These are phyloP conservation scores for Mycena epipterygia DNA, from an alignment of 768 basidiomycete species.

Conservation along the genomic window DNA sequence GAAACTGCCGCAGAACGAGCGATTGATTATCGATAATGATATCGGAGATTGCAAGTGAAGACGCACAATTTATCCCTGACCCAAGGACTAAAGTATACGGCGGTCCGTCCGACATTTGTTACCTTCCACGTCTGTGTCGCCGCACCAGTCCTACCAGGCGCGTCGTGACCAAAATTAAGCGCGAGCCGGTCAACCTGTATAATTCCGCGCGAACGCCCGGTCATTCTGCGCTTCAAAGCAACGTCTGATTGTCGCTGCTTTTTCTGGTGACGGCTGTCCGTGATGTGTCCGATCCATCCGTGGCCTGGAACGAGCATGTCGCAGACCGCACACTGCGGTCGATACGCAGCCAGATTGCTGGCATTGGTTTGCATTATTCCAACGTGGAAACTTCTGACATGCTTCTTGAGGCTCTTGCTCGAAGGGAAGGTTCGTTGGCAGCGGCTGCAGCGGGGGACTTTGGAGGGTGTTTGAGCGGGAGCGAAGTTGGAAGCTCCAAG, in stretches of 20 bases:
- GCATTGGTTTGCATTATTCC: not conserved
- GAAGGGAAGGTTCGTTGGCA: not conserved
- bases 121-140: not conserved
- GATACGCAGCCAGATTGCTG: not conserved
- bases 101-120: not conserved
- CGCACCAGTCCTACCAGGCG: not conserved
- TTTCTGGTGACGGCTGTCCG: not conserved
- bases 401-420: not conserved
- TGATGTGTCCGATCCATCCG: not conserved
- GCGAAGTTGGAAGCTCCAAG: not conserved
- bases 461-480: not conserved
- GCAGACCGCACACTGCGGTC: not conserved
- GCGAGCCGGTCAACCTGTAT: constrained; percentile 2
- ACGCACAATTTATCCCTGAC: not conserved
- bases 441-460: not conserved
- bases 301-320: not conserved
- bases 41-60: not conserved
- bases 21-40: not conserved
- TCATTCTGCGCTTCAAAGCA: constrained; percentile 7
- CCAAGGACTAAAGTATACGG: constrained; percentile 3
- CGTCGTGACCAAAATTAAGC: constrained; percentile 3
- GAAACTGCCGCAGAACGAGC: not conserved
- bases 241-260: not conserved
- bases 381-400: not conserved
- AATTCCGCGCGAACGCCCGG: not conserved